These are phyloP conservation scores for Phalaenopsis equestris DNA, from an alignment of 106 monocot genomes.

Conservation along the genomic window DNA sequence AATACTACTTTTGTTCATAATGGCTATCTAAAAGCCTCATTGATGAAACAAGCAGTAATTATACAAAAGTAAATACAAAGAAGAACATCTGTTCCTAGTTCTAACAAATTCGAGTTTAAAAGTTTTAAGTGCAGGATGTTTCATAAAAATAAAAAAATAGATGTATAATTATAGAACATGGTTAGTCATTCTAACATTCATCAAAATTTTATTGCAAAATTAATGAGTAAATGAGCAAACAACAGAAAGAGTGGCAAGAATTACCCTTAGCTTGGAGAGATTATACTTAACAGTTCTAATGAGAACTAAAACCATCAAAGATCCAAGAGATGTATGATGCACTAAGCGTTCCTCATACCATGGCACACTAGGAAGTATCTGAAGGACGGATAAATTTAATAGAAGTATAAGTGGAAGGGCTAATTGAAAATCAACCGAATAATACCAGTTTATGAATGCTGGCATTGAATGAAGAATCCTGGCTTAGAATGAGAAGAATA, in stretches of 20 bases:
- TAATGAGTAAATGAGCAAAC: neutral
- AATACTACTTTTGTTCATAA: neutral
- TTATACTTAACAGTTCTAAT: constrained; percentile 94
- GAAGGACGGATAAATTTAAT: neutral
- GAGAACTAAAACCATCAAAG: constrained; percentile 87
- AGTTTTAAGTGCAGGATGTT: neutral
- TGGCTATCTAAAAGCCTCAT: neutral
- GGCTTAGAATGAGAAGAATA: constrained; percentile 92
- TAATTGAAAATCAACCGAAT: constrained; percentile 2
- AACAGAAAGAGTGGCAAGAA: neutral
- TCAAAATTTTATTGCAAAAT: neutral
- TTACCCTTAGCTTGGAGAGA: constrained; percentile 83
- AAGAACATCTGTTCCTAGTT: neutral
- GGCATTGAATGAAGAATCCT: constrained; percentile 98
- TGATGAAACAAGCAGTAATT: neutral
- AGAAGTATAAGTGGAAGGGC: neutral
- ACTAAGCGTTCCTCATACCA: constrained; percentile 96
- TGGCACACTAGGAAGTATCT: constrained; percentile 80
- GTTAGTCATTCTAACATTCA: neutral
- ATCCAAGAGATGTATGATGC: constrained; percentile 83
- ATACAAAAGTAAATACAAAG: neutral
- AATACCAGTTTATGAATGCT: constrained; percentile 93
- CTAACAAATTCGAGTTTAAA: neutral
- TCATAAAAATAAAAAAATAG: neutral
- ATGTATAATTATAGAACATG: neutral